These are phyloP conservation scores for Davidsoniella virescens DNA, from an alignment of 2,329 filamentous ascomycete genomes.

Conservation along the genomic window DNA sequence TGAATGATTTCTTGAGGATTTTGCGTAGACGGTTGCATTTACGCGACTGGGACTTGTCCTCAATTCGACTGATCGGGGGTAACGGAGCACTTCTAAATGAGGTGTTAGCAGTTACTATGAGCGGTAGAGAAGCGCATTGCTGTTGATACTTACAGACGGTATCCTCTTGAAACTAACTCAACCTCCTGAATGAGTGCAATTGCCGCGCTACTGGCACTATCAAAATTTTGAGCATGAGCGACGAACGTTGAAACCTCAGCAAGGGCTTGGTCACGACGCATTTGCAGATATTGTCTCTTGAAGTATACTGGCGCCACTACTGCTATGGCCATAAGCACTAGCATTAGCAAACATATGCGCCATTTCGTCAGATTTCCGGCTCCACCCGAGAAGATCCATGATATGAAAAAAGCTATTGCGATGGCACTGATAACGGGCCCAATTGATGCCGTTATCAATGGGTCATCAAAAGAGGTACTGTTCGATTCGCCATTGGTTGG, in stretches of 20 bases:
- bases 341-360: slow-evolving; percentile 29
- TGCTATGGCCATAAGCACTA: slow-evolving; percentile 36
- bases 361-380: slow-evolving; percentile 34
- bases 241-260: slow-evolving; percentile 53
- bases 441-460: slow-evolving; percentile 24
- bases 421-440: slow-evolving; percentile 48
- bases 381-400: slow-evolving; percentile 47
- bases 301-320: slow-evolving; percentile 50
- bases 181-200: slow-evolving; percentile 81
- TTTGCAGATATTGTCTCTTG: slow-evolving; percentile 66
- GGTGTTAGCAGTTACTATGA: slow-evolving; percentile 14
- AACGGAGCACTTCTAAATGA: slow-evolving; percentile 59
- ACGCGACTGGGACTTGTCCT: slow-evolving; percentile 63
- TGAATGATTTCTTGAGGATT: slow-evolving; percentile 53
- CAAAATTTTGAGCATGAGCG: slow-evolving; percentile 61
- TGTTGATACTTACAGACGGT: slow-evolving; percentile 48
- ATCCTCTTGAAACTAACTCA: slow-evolving; percentile 84
- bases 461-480: slow-evolving; percentile 20
- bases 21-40: slow-evolving; percentile 69
- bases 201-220: slow-evolving; percentile 58
- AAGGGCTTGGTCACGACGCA: slow-evolving; percentile 59
- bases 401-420: slow-evolving; percentile 52
- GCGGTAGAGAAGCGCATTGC: slow-evolving; percentile 4
- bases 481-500: neutral
- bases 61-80: slow-evolving; percentile 80